Conservation (phyloP, 257 asterid species). For the Leonotis leonurus region DNA sequence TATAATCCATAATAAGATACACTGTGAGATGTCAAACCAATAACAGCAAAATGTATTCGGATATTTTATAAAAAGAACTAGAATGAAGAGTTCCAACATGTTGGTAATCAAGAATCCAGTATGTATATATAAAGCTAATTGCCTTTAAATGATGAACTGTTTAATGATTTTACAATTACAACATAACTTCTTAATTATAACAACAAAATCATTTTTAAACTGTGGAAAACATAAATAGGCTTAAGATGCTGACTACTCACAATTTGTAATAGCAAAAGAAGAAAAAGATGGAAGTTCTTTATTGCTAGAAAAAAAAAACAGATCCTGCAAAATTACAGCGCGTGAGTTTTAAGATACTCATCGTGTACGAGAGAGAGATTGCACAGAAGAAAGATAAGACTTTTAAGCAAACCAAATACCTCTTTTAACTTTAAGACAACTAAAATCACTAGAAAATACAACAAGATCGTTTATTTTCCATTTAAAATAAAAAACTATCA, state of each 20-base stretch:
- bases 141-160: background rate
- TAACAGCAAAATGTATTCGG: conserved; percentile 12
- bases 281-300: background rate
- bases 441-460: background rate
- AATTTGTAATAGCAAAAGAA: background rate
- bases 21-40: conserved; percentile 14
- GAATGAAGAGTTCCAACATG: conserved; percentile 11
- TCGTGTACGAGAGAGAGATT: background rate
- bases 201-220: background rate
- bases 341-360: background rate
- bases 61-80: background rate
- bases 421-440: background rate
- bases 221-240: background rate
- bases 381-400: background rate
- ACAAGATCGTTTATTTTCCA: background rate
- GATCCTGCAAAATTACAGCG: background rate
- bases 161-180: background rate
- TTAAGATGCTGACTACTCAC: background rate
- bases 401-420: conserved; percentile 2
- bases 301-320: background rate
- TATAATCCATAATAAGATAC: background rate
- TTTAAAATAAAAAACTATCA: background rate
- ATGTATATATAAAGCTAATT: background rate
- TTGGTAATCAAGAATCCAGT: conserved; percentile 28
- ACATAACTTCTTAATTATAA: background rate